Evolutionary conservation across 306 rosid genomes (phyloP).

Genomic region (Quercus mongolica): DNA sequence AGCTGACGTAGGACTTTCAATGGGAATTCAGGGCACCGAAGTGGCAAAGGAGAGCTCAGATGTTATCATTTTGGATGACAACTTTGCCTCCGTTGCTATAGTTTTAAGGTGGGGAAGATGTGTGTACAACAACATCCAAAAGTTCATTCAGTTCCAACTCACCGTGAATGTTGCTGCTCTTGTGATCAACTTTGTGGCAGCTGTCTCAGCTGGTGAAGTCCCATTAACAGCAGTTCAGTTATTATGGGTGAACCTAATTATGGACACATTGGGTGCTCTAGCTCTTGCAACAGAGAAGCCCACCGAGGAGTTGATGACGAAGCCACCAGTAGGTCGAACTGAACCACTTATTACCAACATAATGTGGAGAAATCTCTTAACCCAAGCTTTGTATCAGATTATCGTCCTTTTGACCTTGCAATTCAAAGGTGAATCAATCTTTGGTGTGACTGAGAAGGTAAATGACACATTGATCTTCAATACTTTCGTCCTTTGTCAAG

Average conservation of each 20-base stretch:
- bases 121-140: slow-evolving; percentile 16
- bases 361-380: slow-evolving; percentile 22
- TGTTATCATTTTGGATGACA: slow-evolving; percentile 28
- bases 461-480: slow-evolving; percentile 23
- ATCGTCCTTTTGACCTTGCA: slow-evolving; percentile 6
- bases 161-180: slow-evolving; percentile 24
- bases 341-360: slow-evolving; percentile 25
- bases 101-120: slow-evolving; percentile 30
- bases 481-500: slow-evolving; percentile 22
- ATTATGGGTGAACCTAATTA: slow-evolving; percentile 23
- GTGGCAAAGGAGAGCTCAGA: slow-evolving; percentile 31
- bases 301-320: slow-evolving; percentile 6
- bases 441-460: slow-evolving; percentile 10
- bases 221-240: slow-evolving; percentile 19
- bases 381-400: slow-evolving; percentile 23
- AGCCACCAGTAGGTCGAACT: background rate
- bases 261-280: slow-evolving; percentile 25
- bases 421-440: slow-evolving; percentile 15
- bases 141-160: slow-evolving; percentile 27
- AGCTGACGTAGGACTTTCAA: slow-evolving; percentile 26
- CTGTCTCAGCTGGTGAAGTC: slow-evolving; percentile 11
- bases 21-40: slow-evolving; percentile 34
- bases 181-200: slow-evolving; percentile 10
- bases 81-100: slow-evolving; percentile 14
- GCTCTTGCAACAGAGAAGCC: slow-evolving; percentile 26